These are phyloP conservation scores for Aspergillus panamensis DNA, from an alignment of 495 filamentous ascomycete species.

Conservation along the genomic window DNA sequence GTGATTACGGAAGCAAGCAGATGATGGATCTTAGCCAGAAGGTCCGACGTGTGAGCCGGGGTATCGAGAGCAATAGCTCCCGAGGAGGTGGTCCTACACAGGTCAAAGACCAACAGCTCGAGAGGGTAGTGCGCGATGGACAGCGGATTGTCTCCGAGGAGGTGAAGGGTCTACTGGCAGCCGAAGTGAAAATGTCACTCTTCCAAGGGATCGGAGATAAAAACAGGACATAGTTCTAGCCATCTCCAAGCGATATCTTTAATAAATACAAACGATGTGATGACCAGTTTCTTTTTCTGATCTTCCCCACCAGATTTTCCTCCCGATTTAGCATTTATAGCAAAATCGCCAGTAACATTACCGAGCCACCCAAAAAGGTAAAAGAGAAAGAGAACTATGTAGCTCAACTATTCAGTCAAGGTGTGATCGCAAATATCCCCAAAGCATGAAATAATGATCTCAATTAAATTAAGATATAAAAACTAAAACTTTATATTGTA, in stretches of 20 bases:
- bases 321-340: no score
- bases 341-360: no score
- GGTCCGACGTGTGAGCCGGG: conserved; percentile 58
- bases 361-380: no score
- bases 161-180: conserved; percentile 75
- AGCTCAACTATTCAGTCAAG: no score
- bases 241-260: not conserved
- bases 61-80: conserved; percentile 41
- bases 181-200: conserved; percentile 77
- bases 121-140: conserved; percentile 75
- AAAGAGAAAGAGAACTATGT: no score
- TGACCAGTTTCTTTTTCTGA: conserved; percentile 1
- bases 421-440: no score
- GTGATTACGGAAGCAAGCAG: conserved; percentile 89
- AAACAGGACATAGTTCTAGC: not conserved
- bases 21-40: conserved; percentile 84
- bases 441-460: no score
- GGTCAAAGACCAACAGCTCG: conserved; percentile 60
- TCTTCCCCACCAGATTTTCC: no score
- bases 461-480: no score
- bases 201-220: conserved; percentile 63
- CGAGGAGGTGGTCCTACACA: conserved; percentile 26
- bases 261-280: conserved; percentile 9
- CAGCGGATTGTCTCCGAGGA: conserved; percentile 85
- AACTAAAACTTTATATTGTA: no score